Percentiles rank a stretch among this genome's conserved stretches.
These are phyloP conservation scores for Forsythia viridissima DNA, from an alignment of 257 asterid species.

Conservation along the genomic window DNA sequence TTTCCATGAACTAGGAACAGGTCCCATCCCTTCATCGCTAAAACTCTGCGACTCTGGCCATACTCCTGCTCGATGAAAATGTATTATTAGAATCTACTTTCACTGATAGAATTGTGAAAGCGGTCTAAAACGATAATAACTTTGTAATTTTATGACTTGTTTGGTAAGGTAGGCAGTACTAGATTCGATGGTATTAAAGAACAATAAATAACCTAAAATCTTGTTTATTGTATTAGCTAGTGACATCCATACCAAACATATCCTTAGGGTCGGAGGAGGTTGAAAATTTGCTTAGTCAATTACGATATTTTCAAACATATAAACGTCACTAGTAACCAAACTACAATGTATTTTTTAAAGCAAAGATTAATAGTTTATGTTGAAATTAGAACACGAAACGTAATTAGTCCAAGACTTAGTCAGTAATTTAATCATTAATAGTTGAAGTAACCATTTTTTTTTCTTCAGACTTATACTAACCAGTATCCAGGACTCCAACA, in stretches of 20 bases:
- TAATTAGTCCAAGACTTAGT: not conserved
- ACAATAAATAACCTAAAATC: too few species aligned
- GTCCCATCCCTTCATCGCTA: conserved; percentile 42
- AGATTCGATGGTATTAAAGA: too few species aligned
- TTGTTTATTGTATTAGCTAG: too few species aligned
- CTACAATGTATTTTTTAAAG: too few species aligned
- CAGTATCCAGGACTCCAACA: conserved; percentile 36
- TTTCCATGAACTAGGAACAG: conserved; percentile 39
- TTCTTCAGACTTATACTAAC: conserved; percentile 4
- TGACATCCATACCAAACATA: too few species aligned
- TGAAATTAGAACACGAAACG: too few species aligned
- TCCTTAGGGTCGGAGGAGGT: too few species aligned
- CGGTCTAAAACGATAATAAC: not conserved
- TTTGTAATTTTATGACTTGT: too few species aligned
- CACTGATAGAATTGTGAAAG: not conserved
- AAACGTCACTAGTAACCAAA: not conserved
- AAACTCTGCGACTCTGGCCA: conserved; percentile 46
- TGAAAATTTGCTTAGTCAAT: too few species aligned
- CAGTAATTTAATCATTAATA: not conserved
- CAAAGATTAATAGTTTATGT: not conserved
- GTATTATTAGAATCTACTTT: not conserved
- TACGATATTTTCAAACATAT: too few species aligned
- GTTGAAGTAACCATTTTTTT: not conserved
- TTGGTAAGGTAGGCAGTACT: too few species aligned
- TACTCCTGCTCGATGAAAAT: conserved; percentile 22